phyloP scores from a whole-genome alignment of 306 rosid species.

The apple (Malus domestica) region DNA sequence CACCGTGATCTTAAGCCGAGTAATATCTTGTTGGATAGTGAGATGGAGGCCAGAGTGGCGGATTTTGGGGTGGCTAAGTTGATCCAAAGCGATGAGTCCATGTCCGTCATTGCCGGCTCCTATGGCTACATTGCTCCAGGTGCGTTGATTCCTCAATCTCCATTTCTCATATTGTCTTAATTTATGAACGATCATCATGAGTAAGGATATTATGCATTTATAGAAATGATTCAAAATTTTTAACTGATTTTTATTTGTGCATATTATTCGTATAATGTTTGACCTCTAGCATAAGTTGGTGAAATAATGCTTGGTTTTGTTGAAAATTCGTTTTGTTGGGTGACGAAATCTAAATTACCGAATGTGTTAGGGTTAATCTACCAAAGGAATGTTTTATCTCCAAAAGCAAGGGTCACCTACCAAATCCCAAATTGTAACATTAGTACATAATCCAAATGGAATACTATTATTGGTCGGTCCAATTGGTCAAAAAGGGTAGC shows the following conservation, averaged over 20 bases:
- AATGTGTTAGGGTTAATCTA: neutral
- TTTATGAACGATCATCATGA: neutral
- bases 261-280: neutral
- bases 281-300: conserved; percentile 3
- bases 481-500: conserved; percentile 1
- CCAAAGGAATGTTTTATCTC: neutral
- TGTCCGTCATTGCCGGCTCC: conserved; percentile 96
- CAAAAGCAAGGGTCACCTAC: neutral
- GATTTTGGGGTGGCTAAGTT: conserved; percentile 94
- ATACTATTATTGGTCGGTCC: neutral
- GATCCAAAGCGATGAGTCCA: conserved; percentile 72
- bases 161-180: neutral
- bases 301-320: neutral
- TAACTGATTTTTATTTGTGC: accelerated
- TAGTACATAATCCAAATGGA: neutral
- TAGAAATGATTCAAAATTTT: too few species aligned
- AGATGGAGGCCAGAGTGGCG: conserved; percentile 92
- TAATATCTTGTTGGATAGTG: conserved; percentile 70
- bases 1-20: conserved; percentile 93
- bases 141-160: neutral
- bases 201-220: too few species aligned
- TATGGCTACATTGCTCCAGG: conserved; percentile 99
- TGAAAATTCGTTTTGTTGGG: conserved; percentile 1
- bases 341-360: conserved; percentile 2
- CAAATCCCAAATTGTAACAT: neutral